A percentile compares a stretch with the other conserved stretches of the same genome.
Evolutionary conservation across 345 rosid species (phyloP).

Genomic region (Citrus inodora): DNA sequence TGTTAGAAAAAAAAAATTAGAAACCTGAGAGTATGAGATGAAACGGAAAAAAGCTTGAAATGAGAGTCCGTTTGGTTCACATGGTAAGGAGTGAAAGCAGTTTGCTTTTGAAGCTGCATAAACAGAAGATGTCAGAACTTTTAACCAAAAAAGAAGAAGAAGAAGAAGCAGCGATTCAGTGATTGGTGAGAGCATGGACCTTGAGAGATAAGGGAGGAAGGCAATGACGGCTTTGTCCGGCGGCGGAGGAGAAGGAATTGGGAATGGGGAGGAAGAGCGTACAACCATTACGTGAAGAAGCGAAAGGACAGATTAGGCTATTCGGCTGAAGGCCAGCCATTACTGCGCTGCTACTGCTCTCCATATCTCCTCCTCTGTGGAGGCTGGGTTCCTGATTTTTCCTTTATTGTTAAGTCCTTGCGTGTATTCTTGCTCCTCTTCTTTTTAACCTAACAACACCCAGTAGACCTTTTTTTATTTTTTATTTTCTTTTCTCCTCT

Average conservation of each 20-base stretch:
- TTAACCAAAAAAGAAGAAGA: background rate
- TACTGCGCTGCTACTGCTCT: slow-evolving; percentile 35
- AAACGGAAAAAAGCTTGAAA: slow-evolving; percentile 30
- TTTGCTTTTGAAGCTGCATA: slow-evolving; percentile 35
- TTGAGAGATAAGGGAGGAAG: slow-evolving; percentile 31
- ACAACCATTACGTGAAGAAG: slow-evolving; percentile 34
- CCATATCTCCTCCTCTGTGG: slow-evolving; percentile 36
- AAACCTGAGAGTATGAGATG: slow-evolving; percentile 46
- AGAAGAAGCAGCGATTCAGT: background rate
- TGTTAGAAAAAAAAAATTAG: background rate
- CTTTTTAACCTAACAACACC: too few species aligned
- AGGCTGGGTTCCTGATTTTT: background rate
- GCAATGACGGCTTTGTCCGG: slow-evolving; percentile 13
- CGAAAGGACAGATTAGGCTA: slow-evolving; percentile 43
- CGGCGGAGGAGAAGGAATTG: slow-evolving; percentile 4
- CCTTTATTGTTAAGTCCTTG: background rate
- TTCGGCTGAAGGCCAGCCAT: slow-evolving; percentile 32
- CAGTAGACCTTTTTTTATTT: too few species aligned
- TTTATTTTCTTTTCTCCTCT: too few species aligned
- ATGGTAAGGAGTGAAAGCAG: slow-evolving; percentile 20
- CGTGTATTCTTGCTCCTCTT: background rate
- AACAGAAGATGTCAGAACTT: background rate
- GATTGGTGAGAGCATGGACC: slow-evolving; percentile 20
- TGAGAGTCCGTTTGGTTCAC: slow-evolving; percentile 29
- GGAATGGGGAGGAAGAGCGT: slow-evolving; percentile 12